A percentile compares a stretch with the other conserved stretches of the same genome.
phyloP scores from a whole-genome alignment of 1,284 basidiomycete species.

The Filobasidium uniguttulatum region DNA sequence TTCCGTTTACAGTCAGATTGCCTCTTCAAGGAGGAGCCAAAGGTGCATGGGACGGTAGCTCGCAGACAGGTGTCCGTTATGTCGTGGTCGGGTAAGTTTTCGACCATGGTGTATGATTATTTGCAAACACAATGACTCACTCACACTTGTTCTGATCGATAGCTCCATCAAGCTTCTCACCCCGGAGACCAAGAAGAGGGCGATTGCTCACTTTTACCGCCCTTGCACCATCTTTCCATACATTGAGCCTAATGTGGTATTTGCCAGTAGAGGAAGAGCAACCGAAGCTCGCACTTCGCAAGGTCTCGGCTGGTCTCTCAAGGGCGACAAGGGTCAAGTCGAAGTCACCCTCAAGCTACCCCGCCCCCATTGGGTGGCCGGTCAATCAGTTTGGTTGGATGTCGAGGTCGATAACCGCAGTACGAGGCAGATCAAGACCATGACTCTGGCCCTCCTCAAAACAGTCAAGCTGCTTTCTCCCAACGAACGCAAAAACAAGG shows the following conservation, averaged over 20 bases:
- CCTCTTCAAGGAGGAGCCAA: constrained; percentile 58
- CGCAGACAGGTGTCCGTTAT: constrained; percentile 52
- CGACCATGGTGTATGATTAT: constrained; percentile 5
- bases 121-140: background rate
- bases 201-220: constrained; percentile 86
- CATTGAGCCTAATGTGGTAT: constrained; percentile 50
- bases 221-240: constrained; percentile 70
- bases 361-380: constrained; percentile 69
- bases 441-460: constrained; percentile 56
- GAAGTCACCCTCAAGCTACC: constrained; percentile 58
- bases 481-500: background rate
- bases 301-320: constrained; percentile 46
- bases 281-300: constrained; percentile 50
- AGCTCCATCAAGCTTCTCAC: constrained; percentile 71
- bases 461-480: constrained; percentile 38
- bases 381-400: constrained; percentile 63
- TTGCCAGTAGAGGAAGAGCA: constrained; percentile 51
- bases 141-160: background rate
- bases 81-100: constrained; percentile 61
- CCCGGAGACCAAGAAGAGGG: constrained; percentile 46
- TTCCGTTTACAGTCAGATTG: constrained; percentile 69
- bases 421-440: constrained; percentile 54
- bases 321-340: constrained; percentile 53
- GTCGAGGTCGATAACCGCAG: constrained; percentile 60
- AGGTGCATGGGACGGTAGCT: constrained; percentile 46